Conservation (phyloP, 306 rosid genomes). For the Castanea mollissima region DNA sequence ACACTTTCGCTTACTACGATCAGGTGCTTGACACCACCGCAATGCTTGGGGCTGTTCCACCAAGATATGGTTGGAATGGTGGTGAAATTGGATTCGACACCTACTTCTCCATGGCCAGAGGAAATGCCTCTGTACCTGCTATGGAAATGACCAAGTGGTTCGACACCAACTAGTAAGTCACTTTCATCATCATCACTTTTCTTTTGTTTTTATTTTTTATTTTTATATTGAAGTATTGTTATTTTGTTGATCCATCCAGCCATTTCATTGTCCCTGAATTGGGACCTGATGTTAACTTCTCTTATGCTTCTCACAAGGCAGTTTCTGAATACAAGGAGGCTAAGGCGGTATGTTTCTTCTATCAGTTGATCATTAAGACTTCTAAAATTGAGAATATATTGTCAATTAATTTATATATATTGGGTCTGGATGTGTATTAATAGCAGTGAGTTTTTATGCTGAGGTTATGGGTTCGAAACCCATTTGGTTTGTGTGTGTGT, state of each 20-base stretch:
- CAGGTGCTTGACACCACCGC: slow-evolving; percentile 84
- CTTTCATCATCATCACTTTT: too few species aligned
- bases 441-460: too few species aligned
- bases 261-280: slow-evolving; percentile 93
- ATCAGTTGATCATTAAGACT: not conserved
- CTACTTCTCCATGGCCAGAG: slow-evolving; percentile 95
- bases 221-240: slow-evolving; percentile 13
- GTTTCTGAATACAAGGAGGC: slow-evolving; percentile 93
- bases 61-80: slow-evolving; percentile 77
- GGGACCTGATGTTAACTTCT: slow-evolving; percentile 80
- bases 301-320: slow-evolving; percentile 91
- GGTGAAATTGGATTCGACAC: slow-evolving; percentile 85
- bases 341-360: slow-evolving; percentile 65
- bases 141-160: slow-evolving; percentile 99
- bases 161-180: slow-evolving; percentile 91
- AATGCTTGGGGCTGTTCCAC: slow-evolving; percentile 81
- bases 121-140: slow-evolving; percentile 88
- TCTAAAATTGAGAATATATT: not conserved
- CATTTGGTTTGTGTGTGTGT: too few species aligned
- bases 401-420: not conserved
- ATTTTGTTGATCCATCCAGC: slow-evolving; percentile 52
- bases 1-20: slow-evolving; percentile 79
- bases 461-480: too few species aligned
- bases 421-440: too few species aligned
- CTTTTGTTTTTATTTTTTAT: not conserved